These are phyloP conservation scores for Carex parvula DNA, from an alignment of 176 grass and related monocot genomes.

Conservation along the genomic window DNA sequence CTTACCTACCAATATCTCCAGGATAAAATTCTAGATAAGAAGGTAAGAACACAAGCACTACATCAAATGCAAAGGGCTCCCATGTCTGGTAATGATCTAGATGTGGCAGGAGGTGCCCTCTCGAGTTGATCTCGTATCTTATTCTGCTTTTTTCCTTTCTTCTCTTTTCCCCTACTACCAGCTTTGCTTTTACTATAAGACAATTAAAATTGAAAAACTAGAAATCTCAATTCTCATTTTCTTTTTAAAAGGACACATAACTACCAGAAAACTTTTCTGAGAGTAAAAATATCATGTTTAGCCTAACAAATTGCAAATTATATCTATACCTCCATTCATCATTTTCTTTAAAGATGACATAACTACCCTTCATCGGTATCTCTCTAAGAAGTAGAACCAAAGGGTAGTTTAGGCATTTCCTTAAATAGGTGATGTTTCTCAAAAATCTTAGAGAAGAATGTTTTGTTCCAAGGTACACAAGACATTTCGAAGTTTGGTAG, in stretches of 20 bases:
- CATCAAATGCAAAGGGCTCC: conserved; percentile 28
- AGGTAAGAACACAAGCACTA: background rate
- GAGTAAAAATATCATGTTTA: background rate
- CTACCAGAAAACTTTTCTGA: background rate
- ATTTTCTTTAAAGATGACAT: background rate
- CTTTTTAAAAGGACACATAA: background rate
- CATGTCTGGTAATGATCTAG: conserved; percentile 21
- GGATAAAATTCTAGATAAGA: background rate
- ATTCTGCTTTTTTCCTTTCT: conserved; percentile 31
- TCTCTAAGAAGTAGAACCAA: background rate
- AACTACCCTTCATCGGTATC: background rate
- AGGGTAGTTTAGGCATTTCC: background rate
- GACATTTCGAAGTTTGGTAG: background rate
- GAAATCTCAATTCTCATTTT: background rate
- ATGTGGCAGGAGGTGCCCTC: background rate
- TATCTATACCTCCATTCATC: background rate
- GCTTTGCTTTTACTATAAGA: conserved; percentile 3
- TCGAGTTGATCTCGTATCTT: conserved; percentile 16
- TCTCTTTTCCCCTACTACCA: conserved; percentile 19
- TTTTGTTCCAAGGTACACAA: background rate
- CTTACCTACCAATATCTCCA: background rate
- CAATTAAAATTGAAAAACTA: background rate
- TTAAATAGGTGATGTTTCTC: background rate
- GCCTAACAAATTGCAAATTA: background rate
- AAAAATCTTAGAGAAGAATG: background rate